Base-by-base conservation (phyloP, 768 basidiomycete genomes). In the Russula olivacea region DNA sequence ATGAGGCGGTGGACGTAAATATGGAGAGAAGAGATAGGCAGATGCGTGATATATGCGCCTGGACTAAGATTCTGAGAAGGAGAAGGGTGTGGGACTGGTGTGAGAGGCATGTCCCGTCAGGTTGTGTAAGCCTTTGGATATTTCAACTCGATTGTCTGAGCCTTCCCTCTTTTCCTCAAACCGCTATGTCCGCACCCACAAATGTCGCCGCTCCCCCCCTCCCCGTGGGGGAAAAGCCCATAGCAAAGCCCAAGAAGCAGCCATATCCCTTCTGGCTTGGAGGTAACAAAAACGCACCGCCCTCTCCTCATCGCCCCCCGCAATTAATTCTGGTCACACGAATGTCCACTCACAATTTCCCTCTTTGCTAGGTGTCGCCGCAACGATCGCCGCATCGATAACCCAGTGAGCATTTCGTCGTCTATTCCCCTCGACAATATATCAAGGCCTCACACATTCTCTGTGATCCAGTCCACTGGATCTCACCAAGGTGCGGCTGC, bases 261-360 rank as follows among this genome's bases (percentile, higher is more conserved):
- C 89, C 89, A 17, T 89, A 93, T 74, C 91, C 91, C 12, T 91
- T 91, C 77, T 93, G 88, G 82, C 80, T 93, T 9, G 91, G 91
- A 72, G 91, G 90, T 82, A 58, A 12, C 6, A 4, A n/a, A 10
- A 58, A 77, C 74, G 9, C 47, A 5, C 4, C 25, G 15, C 4
- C 2, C 34, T 34, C 3, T 6, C 28, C n/a, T 9, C 43, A 8
- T 14, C 6, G 10, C 32, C 15, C 59, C 9, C n/a, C 47, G 32
- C 41, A 30, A 15, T 54, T 54, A 21, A 58, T 48, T 34, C 14
- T 14, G 41, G 50, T 50, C 38, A 47, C 58, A 15, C 56, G 59
- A 55, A 68, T 64, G 58, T 25, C 45, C 32, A 36, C n/a, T 54
- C 14, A 32, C 23, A 15, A 19, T 55, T 34, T 15, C 12, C 59